phyloP scores from a whole-genome alignment of 2,329 filamentous ascomycete species.

The Pseudogymnoascus sp. region DNA sequence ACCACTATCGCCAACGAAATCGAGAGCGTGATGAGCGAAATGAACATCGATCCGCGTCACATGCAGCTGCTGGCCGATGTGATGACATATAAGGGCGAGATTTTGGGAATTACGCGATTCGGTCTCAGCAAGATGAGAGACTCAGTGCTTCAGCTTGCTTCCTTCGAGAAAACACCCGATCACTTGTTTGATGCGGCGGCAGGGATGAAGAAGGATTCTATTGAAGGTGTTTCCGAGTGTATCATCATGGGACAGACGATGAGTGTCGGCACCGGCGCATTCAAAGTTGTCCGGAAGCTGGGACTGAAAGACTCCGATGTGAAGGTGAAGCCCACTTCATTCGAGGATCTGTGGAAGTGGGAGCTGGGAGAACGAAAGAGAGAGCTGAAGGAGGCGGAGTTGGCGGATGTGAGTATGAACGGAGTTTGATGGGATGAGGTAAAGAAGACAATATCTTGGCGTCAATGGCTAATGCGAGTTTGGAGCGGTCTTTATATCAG shows the following conservation, averaged over 20 bases:
- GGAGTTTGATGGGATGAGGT: slow-evolving; percentile 3
- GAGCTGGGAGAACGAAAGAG: slow-evolving; percentile 27
- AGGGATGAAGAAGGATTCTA: slow-evolving; percentile 82
- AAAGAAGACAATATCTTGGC: not conserved
- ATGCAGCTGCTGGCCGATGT: slow-evolving; percentile 96
- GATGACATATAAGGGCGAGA: slow-evolving; percentile 98
- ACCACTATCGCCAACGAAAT: slow-evolving; percentile 87
- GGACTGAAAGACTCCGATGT: slow-evolving; percentile 54
- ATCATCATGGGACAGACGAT: slow-evolving; percentile 99
- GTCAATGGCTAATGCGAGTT: not conserved
- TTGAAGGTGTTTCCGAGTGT: slow-evolving; percentile 90
- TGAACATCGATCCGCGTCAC: slow-evolving; percentile 94
- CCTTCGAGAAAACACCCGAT: slow-evolving; percentile 96
- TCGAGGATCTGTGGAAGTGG: slow-evolving; percentile 59
- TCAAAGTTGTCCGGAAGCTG: slow-evolving; percentile 76
- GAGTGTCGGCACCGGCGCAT: slow-evolving; percentile 80
- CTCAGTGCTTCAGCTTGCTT: slow-evolving; percentile 84
- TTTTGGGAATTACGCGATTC: slow-evolving; percentile 93
- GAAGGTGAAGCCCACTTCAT: slow-evolving; percentile 48
- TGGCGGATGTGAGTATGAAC: slow-evolving; percentile 9
- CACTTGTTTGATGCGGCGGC: slow-evolving; percentile 93
- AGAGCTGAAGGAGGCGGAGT: not conserved
- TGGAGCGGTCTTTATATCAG: slow-evolving; percentile 1
- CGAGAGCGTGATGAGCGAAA: slow-evolving; percentile 77
- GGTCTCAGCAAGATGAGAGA: slow-evolving; percentile 95